Evolutionary conservation across 1,139 yeast genomes (phyloP).

Genomic region (Hansenula lynferdii): DNA sequence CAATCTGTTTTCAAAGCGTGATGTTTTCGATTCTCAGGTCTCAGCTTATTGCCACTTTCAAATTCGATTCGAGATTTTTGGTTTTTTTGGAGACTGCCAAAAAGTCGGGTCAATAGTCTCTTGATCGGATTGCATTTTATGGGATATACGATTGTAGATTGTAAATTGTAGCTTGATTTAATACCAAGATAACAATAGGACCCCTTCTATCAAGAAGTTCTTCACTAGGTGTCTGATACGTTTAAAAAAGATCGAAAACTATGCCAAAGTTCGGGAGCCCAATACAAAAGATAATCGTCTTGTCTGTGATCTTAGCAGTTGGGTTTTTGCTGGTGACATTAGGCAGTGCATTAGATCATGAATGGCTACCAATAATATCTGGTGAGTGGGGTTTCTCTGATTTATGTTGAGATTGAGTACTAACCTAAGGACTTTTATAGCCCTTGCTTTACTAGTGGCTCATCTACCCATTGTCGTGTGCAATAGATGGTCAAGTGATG

Average conservation of each 20-base stretch:
- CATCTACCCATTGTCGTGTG: slow-evolving; percentile 65
- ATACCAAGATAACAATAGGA: no score
- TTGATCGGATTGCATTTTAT: no score
- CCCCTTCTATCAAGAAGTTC: no score
- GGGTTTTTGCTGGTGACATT: slow-evolving; percentile 77
- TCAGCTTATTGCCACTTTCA: slow-evolving; percentile 5
- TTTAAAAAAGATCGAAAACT: not conserved
- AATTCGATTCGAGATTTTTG: not conserved
- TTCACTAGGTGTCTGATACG: no score
- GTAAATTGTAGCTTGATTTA: no score
- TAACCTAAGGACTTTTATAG: slow-evolving; percentile 14
- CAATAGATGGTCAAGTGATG: slow-evolving; percentile 36
- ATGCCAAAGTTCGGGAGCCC: slow-evolving; percentile 37
- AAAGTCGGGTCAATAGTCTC: no score
- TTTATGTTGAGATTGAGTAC: not conserved
- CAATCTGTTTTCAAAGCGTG: not conserved
- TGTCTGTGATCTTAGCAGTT: slow-evolving; percentile 67
- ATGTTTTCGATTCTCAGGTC: not conserved
- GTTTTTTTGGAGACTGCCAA: not conserved
- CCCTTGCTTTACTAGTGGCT: slow-evolving; percentile 48
- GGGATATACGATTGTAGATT: no score
- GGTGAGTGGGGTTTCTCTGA: slow-evolving; percentile 10
- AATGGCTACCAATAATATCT: slow-evolving; percentile 69
- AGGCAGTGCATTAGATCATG: slow-evolving; percentile 59
- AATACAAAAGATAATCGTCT: slow-evolving; percentile 65